Base-by-base conservation (phyloP, 2,329 filamentous ascomycete species). In the Xylaria sp. region DNA sequence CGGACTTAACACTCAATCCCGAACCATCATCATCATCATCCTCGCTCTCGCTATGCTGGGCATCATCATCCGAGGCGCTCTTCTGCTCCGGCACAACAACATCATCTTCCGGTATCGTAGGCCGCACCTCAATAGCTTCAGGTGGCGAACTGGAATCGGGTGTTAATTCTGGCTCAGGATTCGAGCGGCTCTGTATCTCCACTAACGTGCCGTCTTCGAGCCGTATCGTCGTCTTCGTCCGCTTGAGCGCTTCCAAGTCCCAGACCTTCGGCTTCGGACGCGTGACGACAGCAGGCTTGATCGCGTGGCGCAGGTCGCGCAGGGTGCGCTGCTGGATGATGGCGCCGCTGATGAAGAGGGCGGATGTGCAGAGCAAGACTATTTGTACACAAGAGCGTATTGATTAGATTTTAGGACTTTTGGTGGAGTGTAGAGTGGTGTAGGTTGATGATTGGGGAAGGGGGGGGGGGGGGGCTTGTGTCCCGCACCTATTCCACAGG, bases 331-430 rank as follows among this genome's bases (percentile, higher is more conserved):
- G 94, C 73, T 97, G 94, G 56, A 97, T 84, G 2, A 89, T 85
- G 76, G 96, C 97, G 71, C 94, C 94, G 54, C 91, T 92, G 33
- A 97, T 82, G 76, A 97, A 97, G 25, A 97, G 87, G 4, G 93
- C 86, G 38, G 89, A 77, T 2, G 93, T 96, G 77, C 92, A 97
- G 25, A 91, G 75, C 66, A 92, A 80, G 62, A 97, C 90, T 89
- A 61, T 11, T 51, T 12, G 37, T 19, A n/a, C 1, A 12, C 28
- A 19, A 23, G 38, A 19, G 28, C n/a, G 8, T 42, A 50, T 62
- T 40, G 23, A 68, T 47, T 83, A 31, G 38, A 33, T 42, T 21
- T 52, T 15, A 11, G 37, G 9, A 49, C 19, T n/a, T 31, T 38
- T 7, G 15, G n/a, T n/a, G n/a, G n/a, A n/a, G n/a, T n/a, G n/a